A percentile compares a stretch with the other conserved stretches of the same genome.
These are phyloP conservation scores for Dioscorea alata DNA, from an alignment of 106 monocot genomes.

Conservation along the genomic window DNA sequence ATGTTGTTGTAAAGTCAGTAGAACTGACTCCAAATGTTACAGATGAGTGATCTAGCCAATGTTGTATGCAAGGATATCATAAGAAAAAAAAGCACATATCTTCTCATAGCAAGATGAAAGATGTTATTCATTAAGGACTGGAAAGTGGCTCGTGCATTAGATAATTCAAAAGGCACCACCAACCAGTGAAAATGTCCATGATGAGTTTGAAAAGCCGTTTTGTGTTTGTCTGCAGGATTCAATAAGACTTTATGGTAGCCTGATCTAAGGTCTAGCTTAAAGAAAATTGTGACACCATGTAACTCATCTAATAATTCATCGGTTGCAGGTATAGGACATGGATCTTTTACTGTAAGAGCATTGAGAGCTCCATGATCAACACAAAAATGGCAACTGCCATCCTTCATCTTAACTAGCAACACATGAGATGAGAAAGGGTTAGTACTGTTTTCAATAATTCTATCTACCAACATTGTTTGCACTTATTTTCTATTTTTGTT, in stretches of 20 bases:
- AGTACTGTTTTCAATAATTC: neutral
- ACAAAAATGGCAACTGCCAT: constrained; percentile 5
- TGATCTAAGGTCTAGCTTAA: constrained; percentile 4
- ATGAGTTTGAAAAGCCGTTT: constrained; percentile 13
- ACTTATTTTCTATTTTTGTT: neutral
- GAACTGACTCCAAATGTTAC: too few relatives aligned
- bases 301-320: constrained; percentile 17
- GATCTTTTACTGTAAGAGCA: constrained; percentile 2
- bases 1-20: too few relatives aligned
- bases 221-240: neutral
- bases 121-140: constrained; percentile 7
- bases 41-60: too few relatives aligned
- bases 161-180: constrained; percentile 9
- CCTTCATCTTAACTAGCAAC: constrained; percentile 10
- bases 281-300: neutral
- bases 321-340: constrained; percentile 7
- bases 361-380: constrained; percentile 13
- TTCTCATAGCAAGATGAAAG: neutral
- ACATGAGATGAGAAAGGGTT: neutral
- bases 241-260: constrained; percentile 13
- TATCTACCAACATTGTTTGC: neutral
- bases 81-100: constrained; percentile 8
- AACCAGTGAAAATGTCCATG: constrained; percentile 6
- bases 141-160: constrained; percentile 12
- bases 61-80: constrained; percentile 1